A percentile compares a stretch with the other conserved stretches of the same genome.
These are phyloP conservation scores for Setomelanomma holmii DNA, from an alignment of 2,329 filamentous ascomycete species.

Conservation along the genomic window DNA sequence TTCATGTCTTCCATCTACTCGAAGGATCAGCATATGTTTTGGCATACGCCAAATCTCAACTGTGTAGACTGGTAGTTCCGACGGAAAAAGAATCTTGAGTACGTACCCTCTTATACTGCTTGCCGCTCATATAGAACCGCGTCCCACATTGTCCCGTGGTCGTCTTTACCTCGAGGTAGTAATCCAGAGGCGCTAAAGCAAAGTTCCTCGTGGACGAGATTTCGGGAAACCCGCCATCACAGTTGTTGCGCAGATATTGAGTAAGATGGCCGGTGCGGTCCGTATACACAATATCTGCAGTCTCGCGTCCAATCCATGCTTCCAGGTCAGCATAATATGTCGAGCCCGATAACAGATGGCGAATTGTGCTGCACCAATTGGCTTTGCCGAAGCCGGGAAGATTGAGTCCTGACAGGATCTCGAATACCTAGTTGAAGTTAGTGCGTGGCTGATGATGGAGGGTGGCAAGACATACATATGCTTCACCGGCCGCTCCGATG, in stretches of 20 bases:
- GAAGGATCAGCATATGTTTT: background rate
- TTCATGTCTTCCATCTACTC: conserved; percentile 12
- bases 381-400: conserved; percentile 46
- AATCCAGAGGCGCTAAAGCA: conserved; percentile 42
- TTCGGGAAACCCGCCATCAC: conserved; percentile 29
- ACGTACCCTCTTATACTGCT: conserved; percentile 50
- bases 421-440: conserved; percentile 50
- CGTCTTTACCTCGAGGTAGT: conserved; percentile 62
- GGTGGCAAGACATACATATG: conserved; percentile 20
- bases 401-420: conserved; percentile 45
- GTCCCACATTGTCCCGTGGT: conserved; percentile 50
- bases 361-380: conserved; percentile 61
- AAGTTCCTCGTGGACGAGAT: conserved; percentile 35
- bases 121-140: conserved; percentile 58
- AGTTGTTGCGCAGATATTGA: conserved; percentile 30
- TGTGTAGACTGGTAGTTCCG: background rate
- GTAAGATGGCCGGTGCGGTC: conserved; percentile 50
- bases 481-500: conserved; percentile 33
- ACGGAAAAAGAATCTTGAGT: background rate
- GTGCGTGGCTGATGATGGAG: background rate
- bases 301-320: conserved; percentile 54
- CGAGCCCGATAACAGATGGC: conserved; percentile 50
- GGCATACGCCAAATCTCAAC: background rate
- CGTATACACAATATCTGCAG: conserved; percentile 57
- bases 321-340: conserved; percentile 51